phyloP scores from a whole-genome alignment of 148 eudicot species.

The Rhododendron williamsianum region DNA sequence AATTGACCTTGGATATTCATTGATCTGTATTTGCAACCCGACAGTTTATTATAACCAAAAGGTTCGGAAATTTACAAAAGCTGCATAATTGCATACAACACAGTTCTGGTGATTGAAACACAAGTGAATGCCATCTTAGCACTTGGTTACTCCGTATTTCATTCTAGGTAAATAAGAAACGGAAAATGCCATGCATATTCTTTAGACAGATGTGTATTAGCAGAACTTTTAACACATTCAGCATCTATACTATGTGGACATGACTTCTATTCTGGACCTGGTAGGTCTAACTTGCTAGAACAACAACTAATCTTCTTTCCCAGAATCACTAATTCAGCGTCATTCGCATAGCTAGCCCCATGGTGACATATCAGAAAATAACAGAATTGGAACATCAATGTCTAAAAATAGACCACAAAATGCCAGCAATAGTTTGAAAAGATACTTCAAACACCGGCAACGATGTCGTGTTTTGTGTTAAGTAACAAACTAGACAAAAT shows the following conservation, averaged over 20 bases:
- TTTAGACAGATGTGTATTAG: neutral
- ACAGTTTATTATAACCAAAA: neutral
- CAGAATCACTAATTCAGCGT: neutral
- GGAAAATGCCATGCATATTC: neutral
- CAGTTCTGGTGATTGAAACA: neutral
- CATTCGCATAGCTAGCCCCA: neutral
- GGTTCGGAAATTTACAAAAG: neutral
- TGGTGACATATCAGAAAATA: neutral
- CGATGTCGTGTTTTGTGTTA: neutral
- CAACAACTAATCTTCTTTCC: neutral
- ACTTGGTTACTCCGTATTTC: neutral
- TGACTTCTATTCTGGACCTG: neutral
- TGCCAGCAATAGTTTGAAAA: neutral
- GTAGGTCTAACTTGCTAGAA: neutral
- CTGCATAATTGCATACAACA: neutral
- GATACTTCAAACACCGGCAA: neutral
- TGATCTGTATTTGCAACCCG: neutral
- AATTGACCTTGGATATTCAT: neutral
- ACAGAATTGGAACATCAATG: neutral
- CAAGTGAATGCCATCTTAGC: neutral
- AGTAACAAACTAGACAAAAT: neutral
- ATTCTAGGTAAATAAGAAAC: neutral
- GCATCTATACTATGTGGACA: neutral
- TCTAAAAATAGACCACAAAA: neutral
- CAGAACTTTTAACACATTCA: neutral